phyloP scores from a whole-genome alignment of 176 grass and related monocot species.

The Lolium rigidum region DNA sequence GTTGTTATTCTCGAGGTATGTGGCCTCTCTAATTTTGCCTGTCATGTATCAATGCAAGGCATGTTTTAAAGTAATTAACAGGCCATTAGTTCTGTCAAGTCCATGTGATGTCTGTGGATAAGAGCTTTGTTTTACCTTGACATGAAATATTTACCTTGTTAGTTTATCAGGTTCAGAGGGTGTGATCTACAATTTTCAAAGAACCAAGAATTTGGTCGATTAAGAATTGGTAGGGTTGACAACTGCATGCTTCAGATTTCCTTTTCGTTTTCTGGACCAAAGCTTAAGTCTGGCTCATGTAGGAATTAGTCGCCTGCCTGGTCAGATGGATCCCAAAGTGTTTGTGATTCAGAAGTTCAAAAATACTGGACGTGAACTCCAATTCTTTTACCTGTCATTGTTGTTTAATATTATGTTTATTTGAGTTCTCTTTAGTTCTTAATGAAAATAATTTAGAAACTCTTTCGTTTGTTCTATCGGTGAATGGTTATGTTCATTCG shows the following conservation, averaged over 20 bases:
- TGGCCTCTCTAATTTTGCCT: too few relatives aligned
- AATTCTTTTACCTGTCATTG: conserved; percentile 20
- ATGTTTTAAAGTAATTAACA: too few relatives aligned
- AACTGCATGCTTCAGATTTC: neutral
- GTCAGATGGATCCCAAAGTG: conserved; percentile 93
- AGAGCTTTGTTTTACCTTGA: too few relatives aligned
- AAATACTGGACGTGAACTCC: conserved; percentile 58
- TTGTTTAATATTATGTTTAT: conserved; percentile 21
- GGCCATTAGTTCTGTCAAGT: too few relatives aligned
- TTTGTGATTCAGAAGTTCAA: conserved; percentile 95
- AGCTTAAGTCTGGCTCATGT: conserved; percentile 33
- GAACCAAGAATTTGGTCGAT: conserved; percentile 82
- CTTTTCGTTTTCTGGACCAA: conserved; percentile 11
- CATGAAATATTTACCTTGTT: too few relatives aligned
- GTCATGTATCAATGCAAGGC: too few relatives aligned
- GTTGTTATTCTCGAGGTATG: too few relatives aligned
- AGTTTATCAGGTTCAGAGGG: conserved; percentile 73
- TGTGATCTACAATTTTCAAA: conserved; percentile 82
- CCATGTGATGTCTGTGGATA: too few relatives aligned
- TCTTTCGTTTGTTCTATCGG: neutral
- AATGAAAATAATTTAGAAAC: neutral
- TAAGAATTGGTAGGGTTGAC: conserved; percentile 76
- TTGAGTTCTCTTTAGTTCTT: neutral
- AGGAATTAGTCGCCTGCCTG: conserved; percentile 83
- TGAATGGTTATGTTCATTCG: neutral